Evolutionary conservation across 1,284 basidiomycete genomes (phyloP).

Genomic region (Ceratorhiza oryzae-sativae): DNA sequence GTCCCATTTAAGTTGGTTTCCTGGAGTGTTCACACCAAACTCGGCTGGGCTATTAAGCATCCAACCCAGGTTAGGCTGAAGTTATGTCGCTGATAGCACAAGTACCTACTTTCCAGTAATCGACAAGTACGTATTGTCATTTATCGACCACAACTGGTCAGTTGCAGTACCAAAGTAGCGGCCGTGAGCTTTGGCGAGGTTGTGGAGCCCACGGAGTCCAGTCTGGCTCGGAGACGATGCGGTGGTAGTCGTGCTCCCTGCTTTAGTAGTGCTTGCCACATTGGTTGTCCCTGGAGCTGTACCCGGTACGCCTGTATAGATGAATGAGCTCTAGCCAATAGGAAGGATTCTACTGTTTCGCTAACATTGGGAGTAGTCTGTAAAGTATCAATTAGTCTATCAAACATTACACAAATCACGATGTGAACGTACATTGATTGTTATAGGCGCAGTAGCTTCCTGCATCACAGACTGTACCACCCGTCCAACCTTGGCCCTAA

Average conservation of each 20-base stretch:
- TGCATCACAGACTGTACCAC: conserved; percentile 21
- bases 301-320: background rate
- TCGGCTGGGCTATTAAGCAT: conserved; percentile 3
- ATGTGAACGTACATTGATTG: background rate
- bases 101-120: conserved; percentile 38
- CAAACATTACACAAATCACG: background rate
- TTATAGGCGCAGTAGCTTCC: conserved; percentile 3
- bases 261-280: background rate
- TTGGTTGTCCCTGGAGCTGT: conserved; percentile 5
- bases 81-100: too few species aligned
- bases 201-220: conserved; percentile 31
- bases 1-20: conserved; percentile 50
- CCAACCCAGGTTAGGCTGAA: background rate
- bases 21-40: conserved; percentile 42
- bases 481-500: conserved; percentile 32
- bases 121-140: conserved; percentile 24
- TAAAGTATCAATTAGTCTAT: background rate
- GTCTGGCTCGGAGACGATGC: background rate
- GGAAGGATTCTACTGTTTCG: background rate
- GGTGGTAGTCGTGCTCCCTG: conserved; percentile 5
- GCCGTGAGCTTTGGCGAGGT: conserved; percentile 32
- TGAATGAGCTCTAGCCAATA: background rate
- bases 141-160: conserved; percentile 34
- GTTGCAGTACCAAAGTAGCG: conserved; percentile 40
- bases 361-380: conserved; percentile 20